Conservation (phyloP, 2,329 filamentous ascomycete species). For the Botrytis deweyae region DNA sequence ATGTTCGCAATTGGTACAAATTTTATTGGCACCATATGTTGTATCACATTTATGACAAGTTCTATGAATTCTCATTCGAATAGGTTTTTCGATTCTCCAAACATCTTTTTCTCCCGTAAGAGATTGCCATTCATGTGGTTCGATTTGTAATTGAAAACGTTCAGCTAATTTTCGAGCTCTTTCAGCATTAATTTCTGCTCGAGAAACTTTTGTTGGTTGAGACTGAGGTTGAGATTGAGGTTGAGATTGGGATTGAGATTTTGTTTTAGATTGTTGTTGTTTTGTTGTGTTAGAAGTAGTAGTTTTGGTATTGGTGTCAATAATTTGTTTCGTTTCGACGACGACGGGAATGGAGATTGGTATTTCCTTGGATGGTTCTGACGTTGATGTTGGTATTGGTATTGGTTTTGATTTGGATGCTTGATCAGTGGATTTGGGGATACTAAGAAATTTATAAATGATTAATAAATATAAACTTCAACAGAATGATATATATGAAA, state of each 20-base stretch:
- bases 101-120: conserved; percentile 33
- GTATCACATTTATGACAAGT: conserved; percentile 80
- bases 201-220: conserved; percentile 30
- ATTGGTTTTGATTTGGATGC: not conserved
- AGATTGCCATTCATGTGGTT: conserved; percentile 37
- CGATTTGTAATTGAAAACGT: conserved; percentile 41
- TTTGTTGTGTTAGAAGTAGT: conserved; percentile 15
- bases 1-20: conserved; percentile 77
- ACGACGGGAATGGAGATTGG: conserved; percentile 5
- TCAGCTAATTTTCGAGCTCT: conserved; percentile 41
- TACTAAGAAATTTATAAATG: not conserved
- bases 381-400: not conserved
- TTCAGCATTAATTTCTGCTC: conserved; percentile 37
- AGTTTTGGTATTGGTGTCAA: not conserved
- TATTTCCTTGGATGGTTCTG: conserved; percentile 17
- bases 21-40: conserved; percentile 69
- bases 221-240: conserved; percentile 8
- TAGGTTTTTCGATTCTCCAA: conserved; percentile 67
- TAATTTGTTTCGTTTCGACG: conserved; percentile 9
- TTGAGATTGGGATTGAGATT: conserved; percentile 16
- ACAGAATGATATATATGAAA: not conserved
- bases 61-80: conserved; percentile 74
- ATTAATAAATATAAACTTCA: not conserved
- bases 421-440: not conserved
- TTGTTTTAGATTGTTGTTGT: not conserved